Evolutionary conservation across 2,329 filamentous ascomycete genomes (phyloP).

Genomic region (Sclerotinia glacialis): DNA sequence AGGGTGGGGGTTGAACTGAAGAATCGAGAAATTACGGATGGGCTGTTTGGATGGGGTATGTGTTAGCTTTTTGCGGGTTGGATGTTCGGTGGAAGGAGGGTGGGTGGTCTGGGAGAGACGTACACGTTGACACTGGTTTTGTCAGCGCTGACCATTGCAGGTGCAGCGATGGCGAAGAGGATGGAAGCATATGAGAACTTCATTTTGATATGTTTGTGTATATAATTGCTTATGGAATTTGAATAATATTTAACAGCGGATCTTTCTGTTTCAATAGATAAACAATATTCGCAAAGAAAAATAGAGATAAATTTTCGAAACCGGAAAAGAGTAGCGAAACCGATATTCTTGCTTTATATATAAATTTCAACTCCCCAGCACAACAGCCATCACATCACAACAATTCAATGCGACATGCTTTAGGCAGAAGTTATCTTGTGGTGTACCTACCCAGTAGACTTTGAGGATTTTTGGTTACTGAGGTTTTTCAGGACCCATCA

Average conservation of each 20-base stretch:
- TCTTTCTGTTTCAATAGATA: background rate
- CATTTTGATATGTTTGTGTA: constrained; percentile 1
- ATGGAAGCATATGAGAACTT: constrained; percentile 15
- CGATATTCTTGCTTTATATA: background rate
- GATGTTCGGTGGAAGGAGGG: background rate
- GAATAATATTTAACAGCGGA: background rate
- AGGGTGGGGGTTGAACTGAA: constrained; percentile 28
- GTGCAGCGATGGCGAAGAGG: constrained; percentile 5
- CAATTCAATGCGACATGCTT: background rate
- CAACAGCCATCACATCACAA: background rate
- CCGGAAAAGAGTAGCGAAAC: too few relatives aligned
- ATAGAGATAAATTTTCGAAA: background rate
- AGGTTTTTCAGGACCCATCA: background rate
- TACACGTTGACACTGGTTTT: constrained; percentile 28
- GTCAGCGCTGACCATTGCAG: background rate
- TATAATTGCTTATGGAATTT: background rate
- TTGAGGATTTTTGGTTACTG: background rate
- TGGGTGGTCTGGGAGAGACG: constrained; percentile 7
- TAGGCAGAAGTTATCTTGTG: background rate
- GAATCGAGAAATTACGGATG: constrained; percentile 29
- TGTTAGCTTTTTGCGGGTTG: background rate
- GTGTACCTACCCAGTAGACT: too few relatives aligned
- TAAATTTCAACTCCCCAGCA: background rate
- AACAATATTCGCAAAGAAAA: background rate
- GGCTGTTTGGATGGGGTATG: constrained; percentile 23